Percentiles rank a stretch among this genome's conserved stretches.
These are phyloP conservation scores for Apocynum venetum DNA, from an alignment of 257 asterid genomes.

Conservation along the genomic window DNA sequence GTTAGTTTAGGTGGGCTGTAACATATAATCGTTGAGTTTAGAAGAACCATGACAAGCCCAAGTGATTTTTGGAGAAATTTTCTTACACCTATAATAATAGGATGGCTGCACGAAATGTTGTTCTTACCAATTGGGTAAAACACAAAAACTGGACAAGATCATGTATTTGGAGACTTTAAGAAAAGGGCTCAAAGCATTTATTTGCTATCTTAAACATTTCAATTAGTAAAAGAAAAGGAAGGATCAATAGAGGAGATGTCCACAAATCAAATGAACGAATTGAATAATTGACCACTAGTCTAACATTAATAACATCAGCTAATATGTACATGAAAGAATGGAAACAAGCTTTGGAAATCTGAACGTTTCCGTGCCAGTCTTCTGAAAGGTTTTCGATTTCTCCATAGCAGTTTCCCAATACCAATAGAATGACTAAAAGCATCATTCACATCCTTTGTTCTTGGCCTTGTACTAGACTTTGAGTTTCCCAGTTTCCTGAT, in stretches of 20 bases:
- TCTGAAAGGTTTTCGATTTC: constrained; percentile 60
- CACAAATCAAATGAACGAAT: constrained; percentile 49
- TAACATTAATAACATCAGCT: constrained; percentile 12
- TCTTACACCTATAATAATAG: too few relatives aligned
- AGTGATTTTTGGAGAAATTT: too few relatives aligned
- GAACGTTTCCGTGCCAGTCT: constrained; percentile 65
- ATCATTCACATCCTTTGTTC: background rate
- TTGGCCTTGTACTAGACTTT: constrained; percentile 17
- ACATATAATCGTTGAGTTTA: too few relatives aligned
- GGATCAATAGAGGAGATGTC: background rate
- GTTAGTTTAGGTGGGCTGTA: too few relatives aligned
- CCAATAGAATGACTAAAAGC: constrained; percentile 23
- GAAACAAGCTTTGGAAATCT: constrained; percentile 51
- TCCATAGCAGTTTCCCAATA: constrained; percentile 55
- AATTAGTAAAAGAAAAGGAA: too few relatives aligned
- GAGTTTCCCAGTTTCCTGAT: constrained; percentile 43
- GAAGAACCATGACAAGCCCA: too few relatives aligned
- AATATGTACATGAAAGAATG: constrained; percentile 47
- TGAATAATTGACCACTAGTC: constrained; percentile 16
- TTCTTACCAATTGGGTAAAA: too few relatives aligned
- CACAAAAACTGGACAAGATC: too few relatives aligned
- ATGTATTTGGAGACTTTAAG: too few relatives aligned
- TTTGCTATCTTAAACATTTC: too few relatives aligned
- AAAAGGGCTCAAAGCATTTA: too few relatives aligned
- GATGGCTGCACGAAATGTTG: too few relatives aligned